Conservation (phyloP, 345 rosid species). For the Carallia pectinifolia region DNA sequence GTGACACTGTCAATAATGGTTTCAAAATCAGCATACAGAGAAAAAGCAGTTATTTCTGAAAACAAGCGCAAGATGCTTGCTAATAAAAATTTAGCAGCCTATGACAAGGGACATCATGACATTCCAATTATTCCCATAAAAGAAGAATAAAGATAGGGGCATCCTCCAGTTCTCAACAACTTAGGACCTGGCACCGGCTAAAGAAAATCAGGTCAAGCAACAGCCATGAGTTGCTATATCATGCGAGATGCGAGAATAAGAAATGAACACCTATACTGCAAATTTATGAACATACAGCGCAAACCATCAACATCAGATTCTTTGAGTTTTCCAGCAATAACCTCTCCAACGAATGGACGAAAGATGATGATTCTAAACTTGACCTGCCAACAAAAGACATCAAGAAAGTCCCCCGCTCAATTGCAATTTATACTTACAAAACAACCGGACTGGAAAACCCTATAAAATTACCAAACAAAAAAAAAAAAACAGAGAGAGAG, state of each 20-base stretch:
- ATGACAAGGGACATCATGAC: too few relatives aligned
- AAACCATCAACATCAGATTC: conserved; percentile 68
- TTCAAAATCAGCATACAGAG: conserved; percentile 12
- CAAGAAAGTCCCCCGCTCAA: background rate
- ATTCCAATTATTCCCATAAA: too few relatives aligned
- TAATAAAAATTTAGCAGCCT: too few relatives aligned
- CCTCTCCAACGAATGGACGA: conserved; percentile 88
- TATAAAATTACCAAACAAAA: background rate
- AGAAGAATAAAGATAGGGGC: too few relatives aligned
- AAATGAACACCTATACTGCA: background rate
- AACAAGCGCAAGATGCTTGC: too few relatives aligned
- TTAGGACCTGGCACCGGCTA: too few relatives aligned
- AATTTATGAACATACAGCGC: conserved; percentile 55
- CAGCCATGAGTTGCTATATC: background rate
- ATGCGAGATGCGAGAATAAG: too few relatives aligned
- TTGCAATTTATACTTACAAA: too few relatives aligned
- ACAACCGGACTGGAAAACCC: too few relatives aligned
- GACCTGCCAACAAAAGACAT: conserved; percentile 44
- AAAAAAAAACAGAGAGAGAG: background rate
- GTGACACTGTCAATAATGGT: conserved; percentile 58
- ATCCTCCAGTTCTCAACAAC: too few relatives aligned
- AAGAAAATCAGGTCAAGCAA: background rate
- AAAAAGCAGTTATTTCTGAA: too few relatives aligned
- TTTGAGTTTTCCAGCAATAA: conserved; percentile 69
- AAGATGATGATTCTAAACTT: conserved; percentile 69